Evolutionary conservation across 2,329 filamentous ascomycete genomes (phyloP).

Genomic region (Stenocarpella maydis): DNA sequence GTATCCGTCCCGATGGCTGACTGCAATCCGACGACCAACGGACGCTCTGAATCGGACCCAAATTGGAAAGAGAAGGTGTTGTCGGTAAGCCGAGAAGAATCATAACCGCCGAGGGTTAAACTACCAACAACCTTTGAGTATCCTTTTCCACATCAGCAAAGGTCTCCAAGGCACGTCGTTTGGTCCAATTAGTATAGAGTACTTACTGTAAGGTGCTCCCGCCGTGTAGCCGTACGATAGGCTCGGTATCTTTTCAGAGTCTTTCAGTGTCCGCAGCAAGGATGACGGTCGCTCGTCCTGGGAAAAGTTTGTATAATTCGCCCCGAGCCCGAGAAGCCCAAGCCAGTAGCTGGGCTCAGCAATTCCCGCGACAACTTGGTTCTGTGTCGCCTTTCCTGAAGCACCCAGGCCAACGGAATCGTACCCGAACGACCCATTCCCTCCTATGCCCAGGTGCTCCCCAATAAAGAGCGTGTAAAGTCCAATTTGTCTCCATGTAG

Average conservation of each 20-base stretch:
- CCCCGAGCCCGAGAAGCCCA: conserved; percentile 6
- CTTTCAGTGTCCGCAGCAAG: conserved; percentile 17
- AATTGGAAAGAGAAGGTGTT: background rate
- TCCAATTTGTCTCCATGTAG: background rate
- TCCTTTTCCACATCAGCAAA: background rate
- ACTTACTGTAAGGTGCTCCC: conserved; percentile 19
- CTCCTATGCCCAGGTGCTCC: conserved; percentile 17
- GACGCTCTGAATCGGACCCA: conserved; percentile 11
- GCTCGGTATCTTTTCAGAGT: background rate
- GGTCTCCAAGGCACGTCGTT: background rate
- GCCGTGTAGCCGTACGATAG: conserved; percentile 17
- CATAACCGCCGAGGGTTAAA: conserved; percentile 9
- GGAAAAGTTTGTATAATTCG: conserved; percentile 19
- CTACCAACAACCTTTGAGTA: conserved; percentile 15
- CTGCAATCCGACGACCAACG: conserved; percentile 14
- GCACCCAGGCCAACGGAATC: conserved; percentile 8
- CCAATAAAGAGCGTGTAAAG: background rate
- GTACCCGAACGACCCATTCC: conserved; percentile 1
- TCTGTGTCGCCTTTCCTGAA: background rate
- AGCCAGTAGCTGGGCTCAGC: background rate
- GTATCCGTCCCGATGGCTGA: conserved; percentile 8
- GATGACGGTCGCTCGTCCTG: conserved; percentile 1
- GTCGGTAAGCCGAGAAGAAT: conserved; percentile 10
- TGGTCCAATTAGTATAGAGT: background rate
- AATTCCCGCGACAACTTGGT: conserved; percentile 2